Base-by-base conservation (phyloP, 441 rosid genomes). In the Pelargonium citronellum region DNA sequence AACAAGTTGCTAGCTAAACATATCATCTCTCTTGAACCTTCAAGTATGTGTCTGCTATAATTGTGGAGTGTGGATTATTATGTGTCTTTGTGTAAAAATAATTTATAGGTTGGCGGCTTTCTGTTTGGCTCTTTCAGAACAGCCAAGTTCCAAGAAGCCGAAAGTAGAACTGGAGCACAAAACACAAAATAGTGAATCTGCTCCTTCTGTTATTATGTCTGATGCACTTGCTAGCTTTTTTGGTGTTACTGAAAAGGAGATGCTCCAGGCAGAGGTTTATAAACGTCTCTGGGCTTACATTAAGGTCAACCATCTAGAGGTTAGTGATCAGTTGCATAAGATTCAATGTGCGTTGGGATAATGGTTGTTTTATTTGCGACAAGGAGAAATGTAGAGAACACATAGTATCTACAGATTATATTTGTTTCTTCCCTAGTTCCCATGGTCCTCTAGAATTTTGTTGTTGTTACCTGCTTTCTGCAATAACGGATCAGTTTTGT, bases 1-100 rank as follows among this genome's bases (percentile, higher is more conserved):
- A 93, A 91, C 73, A 93, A 91, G 84, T 78, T 93, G 73, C 90
- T 93, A 47, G 82, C 96, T 34, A 93, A 93, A 82, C 98, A 93
- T 79, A 91, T 93, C 66, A 85, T 87, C 63, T 79, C 96, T 1
- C 92, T 93, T 66, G 94, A 89, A 67, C 91, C 97, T 37, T 55
- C 89, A 43, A 90, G 97, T 91, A 83, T 37, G 87, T 73, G 24
- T 60, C 37, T 30, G 37, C 37, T 30, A 30, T 30, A 30, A 30
- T 30, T 30, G 37, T 3, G 37, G 37, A 30, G 37, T 30, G 37
- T 30, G 37, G 37, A 30, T 30, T 30, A 30, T 4, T 30, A 30
- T 30, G 37, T 30, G 37, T 27, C 3, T 27, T 27, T 30, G 37
- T 30, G 6, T 27, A 30, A 30, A 30, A 30, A 30, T 30, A 30